Evolutionary conservation across 257 asterid genomes (phyloP).

Genomic region (Solanum lycopersicoides): DNA sequence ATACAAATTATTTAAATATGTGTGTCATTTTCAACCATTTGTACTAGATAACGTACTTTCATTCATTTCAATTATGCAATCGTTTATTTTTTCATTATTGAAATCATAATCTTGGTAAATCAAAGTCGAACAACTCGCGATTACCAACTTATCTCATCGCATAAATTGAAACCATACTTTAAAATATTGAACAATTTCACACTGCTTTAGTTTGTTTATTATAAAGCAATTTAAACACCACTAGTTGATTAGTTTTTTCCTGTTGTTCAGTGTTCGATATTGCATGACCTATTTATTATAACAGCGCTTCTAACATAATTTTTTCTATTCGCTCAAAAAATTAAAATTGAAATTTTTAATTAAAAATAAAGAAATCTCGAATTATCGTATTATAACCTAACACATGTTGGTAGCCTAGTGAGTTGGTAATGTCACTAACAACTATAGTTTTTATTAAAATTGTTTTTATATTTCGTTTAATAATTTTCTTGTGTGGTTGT

Average conservation of each 20-base stretch:
- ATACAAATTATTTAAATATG: neutral
- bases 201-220: neutral
- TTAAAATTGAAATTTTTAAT: rapidly evolving
- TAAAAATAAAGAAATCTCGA: too few relatives aligned
- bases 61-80: neutral
- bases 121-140: neutral
- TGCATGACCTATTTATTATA: neutral
- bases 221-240: neutral
- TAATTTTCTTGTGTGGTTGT: neutral
- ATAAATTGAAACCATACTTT: neutral
- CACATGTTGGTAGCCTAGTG: neutral
- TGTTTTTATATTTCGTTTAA: neutral
- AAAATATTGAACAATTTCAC: neutral
- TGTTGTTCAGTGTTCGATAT: too few relatives aligned
- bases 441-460: neutral
- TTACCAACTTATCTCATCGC: neutral
- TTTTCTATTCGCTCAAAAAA: rapidly evolving
- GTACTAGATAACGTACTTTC: neutral
- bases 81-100: neutral
- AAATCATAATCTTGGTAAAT: neutral
- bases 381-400: neutral
- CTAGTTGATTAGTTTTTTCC: neutral
- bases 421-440: neutral
- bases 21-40: neutral
- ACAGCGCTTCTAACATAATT: neutral